Evolutionary conservation across 2,329 filamentous ascomycete genomes (phyloP), one percentile per base, ranked within the genome.

Genomic region (Didymella glomerata): DNA sequence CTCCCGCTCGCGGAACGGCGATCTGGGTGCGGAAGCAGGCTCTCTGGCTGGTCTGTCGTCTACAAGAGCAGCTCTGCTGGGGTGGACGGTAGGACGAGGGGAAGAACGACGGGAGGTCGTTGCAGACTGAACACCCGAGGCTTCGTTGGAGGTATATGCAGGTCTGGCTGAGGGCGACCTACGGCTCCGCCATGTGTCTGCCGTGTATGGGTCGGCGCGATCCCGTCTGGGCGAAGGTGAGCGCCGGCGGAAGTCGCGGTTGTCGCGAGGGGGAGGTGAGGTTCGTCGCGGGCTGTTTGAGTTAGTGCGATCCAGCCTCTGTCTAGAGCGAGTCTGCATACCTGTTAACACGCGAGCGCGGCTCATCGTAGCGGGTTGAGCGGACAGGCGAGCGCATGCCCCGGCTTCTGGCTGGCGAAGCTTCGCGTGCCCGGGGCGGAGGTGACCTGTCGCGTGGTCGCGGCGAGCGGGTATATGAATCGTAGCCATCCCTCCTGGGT

Each of bases 81-180:
- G 81, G 66, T 86, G 84, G 14, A 84, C 75, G 13, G 79, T 74
- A 25, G 79, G 84, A 7, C 56, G 56, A 16, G 87, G 87, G 6
- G 87, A 89, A 9, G 87, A 88, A 48, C 85, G 81, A 56, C 86
- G 83, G 22, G 87, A 89, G 28, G 84, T 86, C 20, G 81, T 75
- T 20, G 77, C 82, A 9, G 87, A 88, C 38, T 82, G 83, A 55
- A 82, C 77, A 22, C 81, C 83, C 22, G 84, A 85, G 41, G 80
- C 79, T 49, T 83, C 81, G 38, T 80, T 81, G 32, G 82, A 82
- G 20, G 79, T 54, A 54, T 71, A 72, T 24, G 70, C 57, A 46
- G 69, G 66, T 48, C 76, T 73, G 13, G 61, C 73, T 38, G 85
- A 87, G 25, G 82, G 83, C 50, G 85, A 87, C 36, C 82, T 80